These are phyloP conservation scores for Scedosporium minutisporum DNA, from an alignment of 2,329 filamentous ascomycete genomes.

Conservation along the genomic window DNA sequence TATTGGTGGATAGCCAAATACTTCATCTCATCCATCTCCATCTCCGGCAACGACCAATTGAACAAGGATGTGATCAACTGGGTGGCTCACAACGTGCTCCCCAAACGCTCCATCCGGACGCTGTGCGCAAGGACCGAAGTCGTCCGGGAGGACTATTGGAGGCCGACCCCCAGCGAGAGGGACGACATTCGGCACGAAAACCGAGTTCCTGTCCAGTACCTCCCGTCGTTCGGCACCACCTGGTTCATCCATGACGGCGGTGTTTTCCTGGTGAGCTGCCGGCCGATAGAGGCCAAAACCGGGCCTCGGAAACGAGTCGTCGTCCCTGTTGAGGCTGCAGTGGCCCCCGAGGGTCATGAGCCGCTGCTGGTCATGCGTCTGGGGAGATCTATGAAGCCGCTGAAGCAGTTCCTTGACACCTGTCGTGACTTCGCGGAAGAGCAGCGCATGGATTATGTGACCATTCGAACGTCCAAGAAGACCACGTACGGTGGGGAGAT, in stretches of 20 bases:
- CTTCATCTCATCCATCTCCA: slow-evolving; percentile 26
- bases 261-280: slow-evolving; percentile 25
- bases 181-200: slow-evolving; percentile 22
- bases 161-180: slow-evolving; percentile 12
- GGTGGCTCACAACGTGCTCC: slow-evolving; percentile 25
- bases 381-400: slow-evolving; percentile 22
- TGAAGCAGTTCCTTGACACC: slow-evolving; percentile 19
- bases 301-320: slow-evolving; percentile 10
- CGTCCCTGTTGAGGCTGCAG: slow-evolving; percentile 19
- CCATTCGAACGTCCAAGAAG: slow-evolving; percentile 21
- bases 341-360: slow-evolving; percentile 24
- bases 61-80: slow-evolving; percentile 29
- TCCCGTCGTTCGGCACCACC: slow-evolving; percentile 27
- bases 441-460: slow-evolving; percentile 25
- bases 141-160: slow-evolving; percentile 18
- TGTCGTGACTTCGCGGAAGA: slow-evolving; percentile 22
- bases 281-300: slow-evolving; percentile 13
- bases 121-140: slow-evolving; percentile 23
- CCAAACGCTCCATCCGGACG: slow-evolving; percentile 19
- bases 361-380: slow-evolving; percentile 28
- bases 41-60: slow-evolving; percentile 24
- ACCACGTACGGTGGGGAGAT: slow-evolving; percentile 14
- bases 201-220: slow-evolving; percentile 24
- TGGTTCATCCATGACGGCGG: slow-evolving; percentile 23
- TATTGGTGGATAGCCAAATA: slow-evolving; percentile 27